A percentile compares a stretch with the other conserved stretches of the same genome.
These are phyloP conservation scores for Inonotus obliquus DNA, from an alignment of 1,284 basidiomycete species.

Conservation along the genomic window DNA sequence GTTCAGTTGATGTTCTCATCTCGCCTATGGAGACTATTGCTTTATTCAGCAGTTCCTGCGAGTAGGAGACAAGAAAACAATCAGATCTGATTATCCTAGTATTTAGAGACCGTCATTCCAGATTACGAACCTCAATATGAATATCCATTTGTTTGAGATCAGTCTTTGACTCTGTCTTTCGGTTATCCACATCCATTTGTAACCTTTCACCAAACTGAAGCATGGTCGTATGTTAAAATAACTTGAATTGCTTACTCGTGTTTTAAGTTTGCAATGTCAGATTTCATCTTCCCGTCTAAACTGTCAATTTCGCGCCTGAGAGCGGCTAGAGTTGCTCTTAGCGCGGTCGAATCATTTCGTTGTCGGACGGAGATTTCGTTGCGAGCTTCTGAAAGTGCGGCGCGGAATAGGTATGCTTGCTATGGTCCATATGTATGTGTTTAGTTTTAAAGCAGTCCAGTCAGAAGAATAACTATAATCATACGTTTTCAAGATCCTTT, in stretches of 20 bases:
- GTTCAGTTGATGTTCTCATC: slow-evolving; percentile 81
- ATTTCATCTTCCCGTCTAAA: slow-evolving; percentile 89
- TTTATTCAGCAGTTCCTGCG: slow-evolving; percentile 81
- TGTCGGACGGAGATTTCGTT: slow-evolving; percentile 83
- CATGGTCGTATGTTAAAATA: background rate
- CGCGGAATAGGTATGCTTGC: slow-evolving; percentile 96
- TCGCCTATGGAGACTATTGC: slow-evolving; percentile 83
- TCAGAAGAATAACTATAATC: slow-evolving; percentile 29
- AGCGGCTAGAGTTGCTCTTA: slow-evolving; percentile 70
- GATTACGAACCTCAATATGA: slow-evolving; percentile 76
- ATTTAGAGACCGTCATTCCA: slow-evolving; percentile 20
- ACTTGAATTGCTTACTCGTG: slow-evolving; percentile 74
- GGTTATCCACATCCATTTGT: slow-evolving; percentile 73
- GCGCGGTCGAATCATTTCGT: slow-evolving; percentile 80
- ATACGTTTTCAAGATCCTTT: slow-evolving; percentile 89
- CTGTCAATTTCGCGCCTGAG: slow-evolving; percentile 87
- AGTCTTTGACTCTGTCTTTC: slow-evolving; percentile 89
- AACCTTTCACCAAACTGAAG: background rate
- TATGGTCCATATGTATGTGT: slow-evolving; percentile 29
- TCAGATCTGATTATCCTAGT: background rate
- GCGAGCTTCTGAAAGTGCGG: slow-evolving; percentile 87
- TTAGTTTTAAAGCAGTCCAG: background rate
- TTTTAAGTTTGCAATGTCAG: slow-evolving; percentile 84
- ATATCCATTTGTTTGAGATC: slow-evolving; percentile 88
- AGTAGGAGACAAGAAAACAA: slow-evolving; percentile 2